Conservation (phyloP, 345 rosid species). For the Eucalyptus pauciflora region DNA sequence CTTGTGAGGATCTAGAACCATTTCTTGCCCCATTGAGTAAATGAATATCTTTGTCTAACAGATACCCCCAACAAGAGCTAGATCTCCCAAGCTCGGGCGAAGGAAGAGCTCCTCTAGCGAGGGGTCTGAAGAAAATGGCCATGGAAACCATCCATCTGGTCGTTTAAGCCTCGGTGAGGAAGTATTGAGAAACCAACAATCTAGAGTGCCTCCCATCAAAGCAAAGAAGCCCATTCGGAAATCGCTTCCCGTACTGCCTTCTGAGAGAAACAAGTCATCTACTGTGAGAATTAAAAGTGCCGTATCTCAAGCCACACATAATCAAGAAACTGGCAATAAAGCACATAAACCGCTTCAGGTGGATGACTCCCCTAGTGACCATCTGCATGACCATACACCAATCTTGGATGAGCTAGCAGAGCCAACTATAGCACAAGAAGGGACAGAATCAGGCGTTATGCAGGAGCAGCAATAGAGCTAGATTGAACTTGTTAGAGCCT, state of each 20-base stretch:
- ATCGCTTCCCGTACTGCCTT: constrained; percentile 85
- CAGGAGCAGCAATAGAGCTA: background rate
- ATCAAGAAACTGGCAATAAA: background rate
- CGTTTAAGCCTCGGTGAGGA: constrained; percentile 71
- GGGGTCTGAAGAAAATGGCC: constrained; percentile 38
- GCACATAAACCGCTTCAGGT: background rate
- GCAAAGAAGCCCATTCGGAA: constrained; percentile 54
- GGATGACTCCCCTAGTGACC: background rate
- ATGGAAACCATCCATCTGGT: constrained; percentile 10
- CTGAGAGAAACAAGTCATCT: constrained; percentile 43
- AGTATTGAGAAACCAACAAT: constrained; percentile 13
- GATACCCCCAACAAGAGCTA: constrained; percentile 91
- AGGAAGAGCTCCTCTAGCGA: constrained; percentile 38
- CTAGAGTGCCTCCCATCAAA: constrained; percentile 27
- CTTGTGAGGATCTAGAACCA: background rate
- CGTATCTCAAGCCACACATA: background rate
- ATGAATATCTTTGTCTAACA: constrained; percentile 6
- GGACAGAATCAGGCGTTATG: background rate
- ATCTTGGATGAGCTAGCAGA: background rate
- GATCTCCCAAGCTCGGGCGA: constrained; percentile 93
- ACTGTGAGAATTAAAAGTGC: constrained; percentile 1
- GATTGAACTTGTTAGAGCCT: background rate
- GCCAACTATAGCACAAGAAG: background rate
- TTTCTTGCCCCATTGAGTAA: background rate
- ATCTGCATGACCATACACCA: background rate